phyloP scores from a whole-genome alignment of 129 eudicot species.

The carrot (Daucus carota) region DH1_v3.0 NC_030389.2:34318001-34318500 shows the following conservation, averaged over 20 bases:
- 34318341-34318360: slow-evolving; percentile 3
- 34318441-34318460: slow-evolving; percentile 12
- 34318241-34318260: not conserved
- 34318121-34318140: not conserved
- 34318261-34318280: slow-evolving; percentile 8
- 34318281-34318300: slow-evolving; percentile 7
- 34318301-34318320: slow-evolving; percentile 7
- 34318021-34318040: not conserved
- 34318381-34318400: slow-evolving; percentile 2
- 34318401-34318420: slow-evolving; percentile 8
- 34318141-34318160: slow-evolving; percentile 1
- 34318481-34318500: slow-evolving; percentile 17
- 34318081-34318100: slow-evolving; percentile 1
- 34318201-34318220: not conserved
- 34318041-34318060: not conserved
- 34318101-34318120: not conserved
- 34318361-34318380: slow-evolving; percentile 16
- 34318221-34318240: not conserved
- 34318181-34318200: not conserved
- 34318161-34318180: not conserved
- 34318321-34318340: slow-evolving; percentile 2
- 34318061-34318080: not conserved
- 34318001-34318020: not conserved
- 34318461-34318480: not conserved
- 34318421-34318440: slow-evolving; percentile 6